Base-by-base conservation (phyloP, 2,329 filamentous ascomycete genomes). In the Diaporthe sp. region DNA sequence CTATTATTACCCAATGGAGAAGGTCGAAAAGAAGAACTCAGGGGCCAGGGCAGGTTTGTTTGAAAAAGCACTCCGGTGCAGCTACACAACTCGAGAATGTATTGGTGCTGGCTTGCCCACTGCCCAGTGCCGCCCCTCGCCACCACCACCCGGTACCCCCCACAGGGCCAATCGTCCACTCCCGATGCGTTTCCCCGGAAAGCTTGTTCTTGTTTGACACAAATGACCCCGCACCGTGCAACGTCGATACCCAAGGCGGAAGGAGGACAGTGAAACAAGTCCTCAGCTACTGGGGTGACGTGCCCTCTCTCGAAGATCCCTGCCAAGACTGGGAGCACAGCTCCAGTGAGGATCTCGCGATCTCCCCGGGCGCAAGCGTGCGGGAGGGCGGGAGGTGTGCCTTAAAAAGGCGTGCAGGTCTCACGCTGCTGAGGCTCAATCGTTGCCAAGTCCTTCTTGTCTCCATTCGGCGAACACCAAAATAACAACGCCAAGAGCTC, bases 181-280 rank as follows among this genome's bases (percentile, higher is more conserved):
- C 31, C 31, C 31, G 65, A 25, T 12, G n/a, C 49, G 65, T 39
- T 42, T 53, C 65, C 65, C 49, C 49, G 49, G 65, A 70, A 70
- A 70, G 65, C 65, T 70, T 70, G 65, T 70, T 49, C 28, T 19
- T 17, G 34, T 70, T 42, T 55, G 49, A 70, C 65, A 34, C 34
- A 49, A 6, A 42, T 9, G 13, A 22, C 34, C 65, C 65, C 65
- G 65, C 65, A 70, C 65, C 34, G 65, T 70, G 34, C 49, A 42
- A 2, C 8, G 1, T 13, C 15, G 15, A 13, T 25, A 1, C 2
- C 5, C 3, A 28, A 17, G 65, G n/a, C 15, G 34, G 13, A 46
- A 53, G 49, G 12, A 42, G 65, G 65, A 55, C 65, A 55, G 65
- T 70, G n/a, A 5, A 39, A 37, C 25, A 3, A 13, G 42, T 25